Evolutionary conservation across 352 stramenopile species (phyloP).

Genomic region (Pythium brachiatum): DNA sequence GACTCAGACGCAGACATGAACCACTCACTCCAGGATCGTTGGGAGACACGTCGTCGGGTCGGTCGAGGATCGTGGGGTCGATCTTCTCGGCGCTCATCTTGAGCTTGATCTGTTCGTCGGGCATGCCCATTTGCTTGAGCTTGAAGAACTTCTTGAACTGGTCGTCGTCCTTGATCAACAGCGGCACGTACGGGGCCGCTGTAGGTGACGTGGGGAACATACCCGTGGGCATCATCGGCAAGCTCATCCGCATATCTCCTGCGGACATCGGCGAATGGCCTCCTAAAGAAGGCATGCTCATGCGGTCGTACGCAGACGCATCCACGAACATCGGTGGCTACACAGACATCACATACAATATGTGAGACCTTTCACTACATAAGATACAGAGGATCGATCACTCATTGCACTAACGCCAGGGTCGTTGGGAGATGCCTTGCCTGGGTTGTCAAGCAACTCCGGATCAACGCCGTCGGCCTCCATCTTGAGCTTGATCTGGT

Average conservation of each 20-base stretch:
- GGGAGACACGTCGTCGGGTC: conserved; percentile 68
- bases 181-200: conserved; percentile 49
- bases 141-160: conserved; percentile 85
- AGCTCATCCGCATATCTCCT: conserved; percentile 25
- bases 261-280: conserved; percentile 1
- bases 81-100: conserved; percentile 78
- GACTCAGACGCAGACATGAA: background rate
- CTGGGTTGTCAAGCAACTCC: conserved; percentile 58
- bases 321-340: conserved; percentile 27
- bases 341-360: conserved; percentile 5
- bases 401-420: conserved; percentile 63
- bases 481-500: conserved; percentile 89
- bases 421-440: conserved; percentile 72
- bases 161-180: conserved; percentile 76
- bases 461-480: conserved; percentile 73
- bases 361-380: no score
- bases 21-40: conserved; percentile 73
- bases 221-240: conserved; percentile 26
- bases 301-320: conserved; percentile 11
- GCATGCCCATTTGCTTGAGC: conserved; percentile 78
- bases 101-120: conserved; percentile 74
- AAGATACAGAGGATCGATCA: no score
- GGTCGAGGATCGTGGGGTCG: conserved; percentile 61
- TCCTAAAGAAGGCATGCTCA: conserved; percentile 20
- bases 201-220: conserved; percentile 21